Base-by-base conservation (phyloP, 2,329 filamentous ascomycete genomes). In the Neoarthrinium moseri region DNA sequence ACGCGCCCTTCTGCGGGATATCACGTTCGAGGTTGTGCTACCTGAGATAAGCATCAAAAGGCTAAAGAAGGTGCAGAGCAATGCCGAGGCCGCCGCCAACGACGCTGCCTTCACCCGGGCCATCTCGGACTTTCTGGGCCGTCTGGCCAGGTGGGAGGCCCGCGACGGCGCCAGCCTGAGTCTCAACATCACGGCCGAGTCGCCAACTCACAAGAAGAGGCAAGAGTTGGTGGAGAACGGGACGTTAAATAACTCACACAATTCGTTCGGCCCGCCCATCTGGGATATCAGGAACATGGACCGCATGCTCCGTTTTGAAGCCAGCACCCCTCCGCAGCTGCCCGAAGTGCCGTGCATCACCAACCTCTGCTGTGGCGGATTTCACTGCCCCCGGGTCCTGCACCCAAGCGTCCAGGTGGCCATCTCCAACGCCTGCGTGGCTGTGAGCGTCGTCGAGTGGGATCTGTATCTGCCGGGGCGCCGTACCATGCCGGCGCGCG, bases 61-160 rank as follows among this genome's bases (percentile, higher is more conserved):
- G n/a, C 35, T 45, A 12, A 45, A 40, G 15, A 45, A 45, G 27
- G 6, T 45, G 20, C 43, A 45, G 18, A 39, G 27, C n/a, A 34
- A 33, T 4, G 20, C 20, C 20, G 43, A 45, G 35, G 13, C 43
- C 17, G 21, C 26, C 8, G 35, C 43, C 20, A 45, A 45, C 12
- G 21, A 40, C 27, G 35, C 43, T 11, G 27, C 27, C 20, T 45
- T 45, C 26, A 45, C 35, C 7, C 26, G 20, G 13, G 43, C 43
- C 12, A 15, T 29, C 10, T 21, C 26, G 3, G 35, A 26, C 8
- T 26, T 45, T 6, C 24, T 45, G 11, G 7, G 21, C 5, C 18
- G 27, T 4, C n/a, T 45, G n/a, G 35, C 35, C 1, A 22, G 7
- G 5, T 45, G 43, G 43, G 33, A 32, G 11, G 8, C 43, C 13